Conservation (phyloP, 2,329 filamentous ascomycete species). For the Dothistroma pini region DNA sequence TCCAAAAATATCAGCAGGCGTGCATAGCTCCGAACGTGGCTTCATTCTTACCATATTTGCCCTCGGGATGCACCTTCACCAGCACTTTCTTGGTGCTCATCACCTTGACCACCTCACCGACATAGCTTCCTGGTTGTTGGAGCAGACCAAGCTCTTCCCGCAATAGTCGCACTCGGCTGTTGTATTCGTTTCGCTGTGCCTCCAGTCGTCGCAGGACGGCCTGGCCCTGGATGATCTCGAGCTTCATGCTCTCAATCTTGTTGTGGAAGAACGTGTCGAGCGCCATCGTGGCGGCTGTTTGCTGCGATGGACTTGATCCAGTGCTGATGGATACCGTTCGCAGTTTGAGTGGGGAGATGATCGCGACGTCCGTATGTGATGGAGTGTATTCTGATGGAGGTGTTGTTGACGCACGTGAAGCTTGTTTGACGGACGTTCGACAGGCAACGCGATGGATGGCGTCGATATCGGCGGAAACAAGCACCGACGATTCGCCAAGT, state of each 20-base stretch:
- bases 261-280: constrained; percentile 99
- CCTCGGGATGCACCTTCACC: constrained; percentile 98
- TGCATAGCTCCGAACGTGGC: background rate
- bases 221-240: constrained; percentile 99
- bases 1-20: background rate
- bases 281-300: constrained; percentile 67
- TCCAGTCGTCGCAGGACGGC: constrained; percentile 91
- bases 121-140: constrained; percentile 96
- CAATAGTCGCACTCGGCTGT: constrained; percentile 90
- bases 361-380: constrained; percentile 7
- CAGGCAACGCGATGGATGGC: background rate
- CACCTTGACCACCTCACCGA: constrained; percentile 99
- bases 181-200: constrained; percentile 98
- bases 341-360: background rate
- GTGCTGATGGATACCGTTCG: background rate
- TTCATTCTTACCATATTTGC: constrained; percentile 85
- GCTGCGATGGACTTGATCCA: background rate
- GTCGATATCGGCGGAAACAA: background rate
- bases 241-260: constrained; percentile 99
- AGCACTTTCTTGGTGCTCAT: constrained; percentile 99
- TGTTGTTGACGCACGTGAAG: constrained; percentile 10
- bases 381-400: constrained; percentile 5
- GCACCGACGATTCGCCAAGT: background rate
- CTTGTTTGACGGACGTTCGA: background rate
- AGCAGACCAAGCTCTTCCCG: constrained; percentile 92